Evolutionary conservation across 192 early-diverging fungal species (phyloP).

Genomic region (Coemansia sp.): DNA sequence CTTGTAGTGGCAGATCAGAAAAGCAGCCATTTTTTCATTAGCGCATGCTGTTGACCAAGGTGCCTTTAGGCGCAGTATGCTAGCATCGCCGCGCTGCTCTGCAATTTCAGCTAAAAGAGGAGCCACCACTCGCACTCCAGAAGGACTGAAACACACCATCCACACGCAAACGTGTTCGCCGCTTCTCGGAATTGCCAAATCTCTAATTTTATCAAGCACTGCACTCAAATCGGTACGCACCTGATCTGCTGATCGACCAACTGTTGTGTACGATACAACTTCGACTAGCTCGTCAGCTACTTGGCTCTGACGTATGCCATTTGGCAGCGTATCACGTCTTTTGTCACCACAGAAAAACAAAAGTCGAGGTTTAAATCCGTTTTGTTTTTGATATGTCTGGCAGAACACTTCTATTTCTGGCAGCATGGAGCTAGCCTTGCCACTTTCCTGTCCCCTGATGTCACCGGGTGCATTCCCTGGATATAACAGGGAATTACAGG

Average conservation of each 20-base stretch:
- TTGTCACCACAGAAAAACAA: conserved; percentile 43
- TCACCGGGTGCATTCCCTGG: background rate
- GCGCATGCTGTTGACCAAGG: no score
- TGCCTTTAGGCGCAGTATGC: no score
- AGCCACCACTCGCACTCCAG: conserved; percentile 36
- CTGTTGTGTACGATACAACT: conserved; percentile 26
- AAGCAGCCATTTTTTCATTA: no score
- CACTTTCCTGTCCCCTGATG: conserved; percentile 25
- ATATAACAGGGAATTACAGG: conserved; percentile 12
- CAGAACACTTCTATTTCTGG: conserved; percentile 29
- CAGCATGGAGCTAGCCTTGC: conserved; percentile 25
- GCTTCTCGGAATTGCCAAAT: background rate
- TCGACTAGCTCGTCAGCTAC: conserved; percentile 28
- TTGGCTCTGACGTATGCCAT: conserved; percentile 16
- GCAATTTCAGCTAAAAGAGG: conserved; percentile 17
- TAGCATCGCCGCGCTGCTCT: background rate
- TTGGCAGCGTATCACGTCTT: conserved; percentile 37
- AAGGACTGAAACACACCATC: conserved; percentile 49
- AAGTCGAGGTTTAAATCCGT: conserved; percentile 4
- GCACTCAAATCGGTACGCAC: conserved; percentile 11
- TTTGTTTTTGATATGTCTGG: background rate
- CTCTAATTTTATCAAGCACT: conserved; percentile 9
- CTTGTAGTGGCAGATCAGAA: background rate
- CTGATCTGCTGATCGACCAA: conserved; percentile 5
- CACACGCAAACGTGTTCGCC: conserved; percentile 9